Base-by-base conservation (phyloP, 1,284 basidiomycete genomes). In the Boletus subluridellus region DNA sequence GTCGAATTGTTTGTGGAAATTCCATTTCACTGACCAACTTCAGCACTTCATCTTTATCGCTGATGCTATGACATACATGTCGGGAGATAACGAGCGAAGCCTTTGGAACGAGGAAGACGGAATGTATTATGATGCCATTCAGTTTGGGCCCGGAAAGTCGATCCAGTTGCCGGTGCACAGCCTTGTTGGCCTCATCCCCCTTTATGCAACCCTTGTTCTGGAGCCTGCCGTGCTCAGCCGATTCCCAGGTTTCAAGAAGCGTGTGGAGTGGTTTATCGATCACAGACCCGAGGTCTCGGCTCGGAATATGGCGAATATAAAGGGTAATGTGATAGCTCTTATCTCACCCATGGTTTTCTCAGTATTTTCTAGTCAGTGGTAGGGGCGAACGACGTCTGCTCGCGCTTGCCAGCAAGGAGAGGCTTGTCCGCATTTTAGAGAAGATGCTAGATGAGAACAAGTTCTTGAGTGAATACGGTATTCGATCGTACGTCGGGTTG, bases 241-340 rank as follows among this genome's bases (percentile, higher is more conserved):
- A 37, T 92, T 98, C 80, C 95, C 95, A 12, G 94, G 95, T 6
- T 99, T 99, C 82, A 98, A 93, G 79, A 98, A 98, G 77, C 86
- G 96, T 49, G 87, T 99, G 85, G 92, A 99, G 66, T 98, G 96
- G 96, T 99, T 98, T 78, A 85, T 98, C 58, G 87, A 97, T 69
- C 93, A 98, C 75, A 79, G 95, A 30, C 87, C 91, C 1, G 92
- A 90, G 64, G 85, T 98, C 54, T 89, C 93, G 6, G 82, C 82
- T 55, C 82, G 96, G 62, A 98, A 97, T 74, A 94, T 98, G 80
- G 95, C 95, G n/a, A 97, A 95, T 75, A 95, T 98, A 84, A 89
- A 86, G 74, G 84, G 90, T 92, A 63, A 52, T 74, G 66, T 41
- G n/a, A 58, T 57, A 50, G 17, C 26, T 12, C 39, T 54, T 26